Percentiles rank a stretch among this genome's conserved stretches.
These are phyloP conservation scores for Nannizziopsis arthrosporioides DNA, from an alignment of 2,329 filamentous ascomycete species.

Conservation along the genomic window DNA sequence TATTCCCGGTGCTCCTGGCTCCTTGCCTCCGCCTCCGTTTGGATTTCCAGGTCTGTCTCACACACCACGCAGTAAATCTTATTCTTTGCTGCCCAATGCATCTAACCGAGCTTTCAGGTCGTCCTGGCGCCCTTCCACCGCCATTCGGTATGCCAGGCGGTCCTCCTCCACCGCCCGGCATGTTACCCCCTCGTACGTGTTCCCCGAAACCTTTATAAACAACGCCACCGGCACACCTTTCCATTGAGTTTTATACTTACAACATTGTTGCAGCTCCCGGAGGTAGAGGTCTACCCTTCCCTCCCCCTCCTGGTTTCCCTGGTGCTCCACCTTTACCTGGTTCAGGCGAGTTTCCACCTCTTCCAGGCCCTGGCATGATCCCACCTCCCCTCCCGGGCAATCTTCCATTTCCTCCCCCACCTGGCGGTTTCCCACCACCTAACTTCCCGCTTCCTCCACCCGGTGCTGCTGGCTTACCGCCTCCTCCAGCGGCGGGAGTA, in stretches of 20 bases:
- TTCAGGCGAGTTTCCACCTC: constrained; percentile 1
- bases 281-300: constrained; percentile 42
- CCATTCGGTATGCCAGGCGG: constrained; percentile 45
- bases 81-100: neutral
- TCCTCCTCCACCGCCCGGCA: constrained; percentile 28
- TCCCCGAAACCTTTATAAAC: neutral
- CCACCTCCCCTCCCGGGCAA: constrained; percentile 4
- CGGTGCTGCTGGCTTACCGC: constrained; percentile 23
- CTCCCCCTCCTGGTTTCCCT: constrained; percentile 36
- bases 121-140: constrained; percentile 37
- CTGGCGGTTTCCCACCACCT: constrained; percentile 33
- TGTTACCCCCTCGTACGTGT: constrained; percentile 45
- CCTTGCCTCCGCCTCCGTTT: constrained; percentile 43
- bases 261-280: constrained; percentile 38
- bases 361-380: constrained; percentile 7
- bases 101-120: constrained; percentile 20
- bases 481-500: constrained; percentile 18
- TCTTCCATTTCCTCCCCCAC: constrained; percentile 30
- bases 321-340: constrained; percentile 26
- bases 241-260: constrained; percentile 9
- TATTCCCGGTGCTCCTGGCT: constrained; percentile 26
- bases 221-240: too few relatives aligned
- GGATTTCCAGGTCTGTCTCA: constrained; percentile 47
- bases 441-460: constrained; percentile 40
- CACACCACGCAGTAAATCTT: neutral